Evolutionary conservation across 805 yeast species (phyloP).

Genomic region (Metschnikowia gelsemii): DNA sequence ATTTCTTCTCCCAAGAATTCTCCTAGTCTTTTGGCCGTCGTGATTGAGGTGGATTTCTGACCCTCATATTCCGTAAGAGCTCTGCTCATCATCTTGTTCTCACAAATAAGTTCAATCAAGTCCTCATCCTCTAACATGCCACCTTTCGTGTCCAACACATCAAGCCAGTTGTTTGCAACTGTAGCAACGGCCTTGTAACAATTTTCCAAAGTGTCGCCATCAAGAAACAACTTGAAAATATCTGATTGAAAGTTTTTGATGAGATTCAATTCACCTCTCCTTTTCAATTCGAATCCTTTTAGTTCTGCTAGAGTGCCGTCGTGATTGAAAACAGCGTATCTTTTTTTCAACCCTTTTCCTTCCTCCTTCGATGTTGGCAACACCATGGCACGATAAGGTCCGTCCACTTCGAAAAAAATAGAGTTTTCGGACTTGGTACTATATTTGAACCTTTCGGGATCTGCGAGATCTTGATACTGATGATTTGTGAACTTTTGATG

Average conservation of each 20-base stretch:
- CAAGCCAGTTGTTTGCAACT: conserved; percentile 95
- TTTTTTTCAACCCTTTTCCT: conserved; percentile 92
- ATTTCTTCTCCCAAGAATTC: conserved; percentile 94
- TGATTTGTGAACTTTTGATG: conserved; percentile 90
- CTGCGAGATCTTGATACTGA: conserved; percentile 86
- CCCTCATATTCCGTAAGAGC: conserved; percentile 83
- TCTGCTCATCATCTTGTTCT: conserved; percentile 93
- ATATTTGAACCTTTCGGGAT: conserved; percentile 65
- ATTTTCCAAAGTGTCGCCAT: conserved; percentile 72
- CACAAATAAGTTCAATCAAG: conserved; percentile 90
- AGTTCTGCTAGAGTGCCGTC: conserved; percentile 94
- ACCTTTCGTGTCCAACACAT: conserved; percentile 86
- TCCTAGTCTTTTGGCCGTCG: conserved; percentile 90
- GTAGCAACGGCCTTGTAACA: conserved; percentile 89
- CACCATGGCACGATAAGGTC: conserved; percentile 97
- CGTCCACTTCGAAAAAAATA: conserved; percentile 97
- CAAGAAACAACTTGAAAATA: conserved; percentile 84
- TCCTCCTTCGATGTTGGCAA: conserved; percentile 96
- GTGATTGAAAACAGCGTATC: conserved; percentile 95
- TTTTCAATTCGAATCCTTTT: conserved; percentile 93
- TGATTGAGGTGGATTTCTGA: conserved; percentile 92
- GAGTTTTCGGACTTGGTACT: conserved; percentile 84
- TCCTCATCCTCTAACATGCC: conserved; percentile 88
- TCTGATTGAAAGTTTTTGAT: conserved; percentile 95
- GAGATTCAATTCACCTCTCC: conserved; percentile 93